These are phyloP conservation scores for Hansenula sp. DNA, from an alignment of 1,139 yeast genomes.

Conservation along the genomic window DNA sequence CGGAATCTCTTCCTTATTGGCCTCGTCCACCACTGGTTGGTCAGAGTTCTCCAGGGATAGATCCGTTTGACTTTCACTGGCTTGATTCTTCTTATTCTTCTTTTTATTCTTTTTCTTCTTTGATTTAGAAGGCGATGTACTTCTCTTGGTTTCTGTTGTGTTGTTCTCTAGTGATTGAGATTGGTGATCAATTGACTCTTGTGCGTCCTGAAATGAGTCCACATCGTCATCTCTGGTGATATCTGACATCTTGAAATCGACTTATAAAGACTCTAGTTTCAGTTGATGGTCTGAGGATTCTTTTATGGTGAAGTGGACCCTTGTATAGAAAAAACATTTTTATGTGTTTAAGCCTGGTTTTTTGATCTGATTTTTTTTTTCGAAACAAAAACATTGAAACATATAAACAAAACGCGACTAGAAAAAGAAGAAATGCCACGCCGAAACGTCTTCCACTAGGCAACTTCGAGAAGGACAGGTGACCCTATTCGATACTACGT, in stretches of 20 bases:
- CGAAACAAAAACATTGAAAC: not conserved
- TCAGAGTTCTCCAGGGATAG: not conserved
- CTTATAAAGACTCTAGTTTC: not conserved
- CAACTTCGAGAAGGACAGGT: too few species aligned
- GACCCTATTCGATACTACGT: too few species aligned
- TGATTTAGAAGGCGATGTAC: slow-evolving; percentile 4
- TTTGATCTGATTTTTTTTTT: not conserved
- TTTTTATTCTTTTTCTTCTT: slow-evolving; percentile 7
- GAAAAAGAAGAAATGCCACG: not conserved
- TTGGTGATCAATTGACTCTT: not conserved
- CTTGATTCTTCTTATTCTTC: slow-evolving; percentile 3
- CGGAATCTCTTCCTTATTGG: not conserved
- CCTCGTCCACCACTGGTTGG: not conserved
- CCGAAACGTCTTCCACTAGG: not conserved
- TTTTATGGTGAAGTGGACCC: not conserved
- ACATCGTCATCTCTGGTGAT: not conserved
- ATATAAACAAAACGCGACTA: not conserved
- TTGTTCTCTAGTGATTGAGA: not conserved
- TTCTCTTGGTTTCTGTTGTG: not conserved
- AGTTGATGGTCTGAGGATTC: not conserved
- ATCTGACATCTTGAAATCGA: slow-evolving; percentile 1
- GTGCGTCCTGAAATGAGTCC: slow-evolving; percentile 6
- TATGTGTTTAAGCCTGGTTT: not conserved
- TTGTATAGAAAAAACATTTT: not conserved
- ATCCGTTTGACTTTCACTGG: not conserved